Evolutionary conservation across 2,329 filamentous ascomycete species (phyloP).

Genomic region (Dactylonectria macrodidyma): DNA sequence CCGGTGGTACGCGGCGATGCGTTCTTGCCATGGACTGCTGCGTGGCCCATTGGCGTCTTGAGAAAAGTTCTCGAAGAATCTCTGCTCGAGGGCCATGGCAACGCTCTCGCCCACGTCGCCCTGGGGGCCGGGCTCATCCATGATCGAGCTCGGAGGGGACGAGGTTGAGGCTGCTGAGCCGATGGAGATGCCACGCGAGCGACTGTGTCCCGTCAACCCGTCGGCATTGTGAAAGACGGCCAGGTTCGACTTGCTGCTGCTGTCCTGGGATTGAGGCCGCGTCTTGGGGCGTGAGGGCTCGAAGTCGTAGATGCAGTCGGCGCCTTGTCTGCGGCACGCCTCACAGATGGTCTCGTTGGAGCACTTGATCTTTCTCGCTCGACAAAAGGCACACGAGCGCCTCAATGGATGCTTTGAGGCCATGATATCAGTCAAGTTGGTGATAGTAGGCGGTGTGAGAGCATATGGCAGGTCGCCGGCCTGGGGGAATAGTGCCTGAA

Average conservation of each 20-base stretch:
- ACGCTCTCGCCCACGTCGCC: constrained; percentile 45
- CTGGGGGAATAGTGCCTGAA: background rate
- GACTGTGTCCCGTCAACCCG: constrained; percentile 35
- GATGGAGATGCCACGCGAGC: constrained; percentile 46
- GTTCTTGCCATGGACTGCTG: constrained; percentile 43
- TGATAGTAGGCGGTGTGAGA: constrained; percentile 12
- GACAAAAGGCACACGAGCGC: constrained; percentile 55
- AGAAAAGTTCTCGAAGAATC: constrained; percentile 50
- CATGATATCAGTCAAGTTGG: constrained; percentile 41
- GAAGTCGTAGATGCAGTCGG: constrained; percentile 57
- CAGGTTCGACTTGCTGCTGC: constrained; percentile 36
- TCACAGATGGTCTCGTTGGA: constrained; percentile 57
- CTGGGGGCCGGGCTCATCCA: constrained; percentile 38
- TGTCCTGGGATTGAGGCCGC: constrained; percentile 48
- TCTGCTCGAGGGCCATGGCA: constrained; percentile 49
- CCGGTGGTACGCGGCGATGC: constrained; percentile 39
- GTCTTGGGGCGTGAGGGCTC: constrained; percentile 51
- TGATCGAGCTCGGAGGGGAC: constrained; percentile 40
- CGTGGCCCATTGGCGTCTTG: constrained; percentile 27
- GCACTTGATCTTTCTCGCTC: constrained; percentile 57
- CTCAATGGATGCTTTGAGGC: constrained; percentile 52
- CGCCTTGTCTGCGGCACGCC: constrained; percentile 54
- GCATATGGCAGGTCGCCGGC: constrained; percentile 23
- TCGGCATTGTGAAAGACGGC: constrained; percentile 34
- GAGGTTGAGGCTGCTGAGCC: constrained; percentile 39